Conservation (phyloP, 306 rosid genomes). For the Calophaca sinica region DNA sequence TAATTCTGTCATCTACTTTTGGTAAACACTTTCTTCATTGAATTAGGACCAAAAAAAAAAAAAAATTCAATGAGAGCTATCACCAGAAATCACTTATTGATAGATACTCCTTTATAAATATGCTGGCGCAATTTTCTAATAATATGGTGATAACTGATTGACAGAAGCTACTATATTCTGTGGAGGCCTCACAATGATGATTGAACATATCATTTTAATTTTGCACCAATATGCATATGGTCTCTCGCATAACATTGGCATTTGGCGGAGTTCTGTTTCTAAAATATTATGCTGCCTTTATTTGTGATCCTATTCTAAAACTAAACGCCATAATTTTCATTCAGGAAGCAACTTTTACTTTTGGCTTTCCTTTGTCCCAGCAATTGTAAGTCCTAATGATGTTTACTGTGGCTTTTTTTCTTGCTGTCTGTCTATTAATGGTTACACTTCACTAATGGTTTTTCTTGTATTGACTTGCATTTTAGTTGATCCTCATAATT, state of each 20-base stretch:
- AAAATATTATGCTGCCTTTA: conserved; percentile 1
- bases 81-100: background rate
- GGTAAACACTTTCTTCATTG: background rate
- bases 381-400: conserved; percentile 68
- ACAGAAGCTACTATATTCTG: background rate
- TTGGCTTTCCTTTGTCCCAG: conserved; percentile 93
- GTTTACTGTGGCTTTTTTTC: background rate
- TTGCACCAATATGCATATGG: conserved; percentile 4
- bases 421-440: background rate
- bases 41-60: too few species aligned
- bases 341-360: conserved; percentile 91
- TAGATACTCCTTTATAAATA: background rate
- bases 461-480: conserved; percentile 31
- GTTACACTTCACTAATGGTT: conserved; percentile 35
- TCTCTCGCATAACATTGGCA: background rate
- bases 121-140: background rate
- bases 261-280: background rate
- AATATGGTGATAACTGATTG: background rate
- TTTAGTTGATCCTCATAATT: conserved; percentile 76
- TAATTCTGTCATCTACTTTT: background rate
- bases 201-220: background rate
- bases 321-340: conserved; percentile 44
- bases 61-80: background rate
- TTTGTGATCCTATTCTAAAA: conserved; percentile 30
- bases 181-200: too few species aligned